Conservation (phyloP, 2,329 filamentous ascomycete genomes). For the Colletotrichum sp. region DNA sequence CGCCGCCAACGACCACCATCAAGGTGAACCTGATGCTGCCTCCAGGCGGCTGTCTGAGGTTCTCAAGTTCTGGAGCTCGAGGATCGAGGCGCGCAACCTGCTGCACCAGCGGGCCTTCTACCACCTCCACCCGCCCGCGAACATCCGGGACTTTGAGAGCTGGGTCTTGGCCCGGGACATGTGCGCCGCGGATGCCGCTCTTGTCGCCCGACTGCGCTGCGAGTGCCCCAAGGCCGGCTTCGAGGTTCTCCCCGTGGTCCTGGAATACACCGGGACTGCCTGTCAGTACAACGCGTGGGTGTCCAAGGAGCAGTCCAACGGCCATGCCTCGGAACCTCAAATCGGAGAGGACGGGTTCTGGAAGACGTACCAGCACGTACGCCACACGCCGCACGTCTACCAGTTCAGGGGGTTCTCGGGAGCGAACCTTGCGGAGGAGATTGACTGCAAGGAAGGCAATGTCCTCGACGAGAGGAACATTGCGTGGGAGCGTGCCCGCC, state of each 20-base stretch:
- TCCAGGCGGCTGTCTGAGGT: not conserved
- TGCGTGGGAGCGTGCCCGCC: conserved; percentile 12
- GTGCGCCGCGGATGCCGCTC: not conserved
- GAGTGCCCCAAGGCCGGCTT: conserved; percentile 2
- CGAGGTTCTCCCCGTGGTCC: conserved; percentile 11
- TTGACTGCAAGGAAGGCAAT: not conserved
- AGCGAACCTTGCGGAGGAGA: not conserved
- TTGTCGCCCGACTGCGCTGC: not conserved
- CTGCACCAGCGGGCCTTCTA: conserved; percentile 2
- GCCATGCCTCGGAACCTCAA: not conserved
- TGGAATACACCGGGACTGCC: conserved; percentile 3
- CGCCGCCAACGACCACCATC: not conserved
- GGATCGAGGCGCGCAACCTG: not conserved
- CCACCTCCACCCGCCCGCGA: conserved; percentile 5
- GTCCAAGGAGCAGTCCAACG: not conserved
- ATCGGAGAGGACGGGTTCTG: not conserved
- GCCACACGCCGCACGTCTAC: not conserved
- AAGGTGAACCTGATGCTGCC: not conserved
- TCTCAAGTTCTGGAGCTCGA: not conserved
- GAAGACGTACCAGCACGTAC: conserved; percentile 12
- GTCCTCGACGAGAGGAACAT: conserved; percentile 3
- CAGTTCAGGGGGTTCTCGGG: not conserved
- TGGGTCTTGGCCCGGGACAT: not conserved
- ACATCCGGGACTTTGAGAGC: not conserved
- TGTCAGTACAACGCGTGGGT: conserved; percentile 1